A percentile compares a stretch with the other conserved stretches of the same genome.
These are phyloP conservation scores for Albophoma yamanashiensis DNA, from an alignment of 2,329 filamentous ascomycete genomes.

Conservation along the genomic window DNA sequence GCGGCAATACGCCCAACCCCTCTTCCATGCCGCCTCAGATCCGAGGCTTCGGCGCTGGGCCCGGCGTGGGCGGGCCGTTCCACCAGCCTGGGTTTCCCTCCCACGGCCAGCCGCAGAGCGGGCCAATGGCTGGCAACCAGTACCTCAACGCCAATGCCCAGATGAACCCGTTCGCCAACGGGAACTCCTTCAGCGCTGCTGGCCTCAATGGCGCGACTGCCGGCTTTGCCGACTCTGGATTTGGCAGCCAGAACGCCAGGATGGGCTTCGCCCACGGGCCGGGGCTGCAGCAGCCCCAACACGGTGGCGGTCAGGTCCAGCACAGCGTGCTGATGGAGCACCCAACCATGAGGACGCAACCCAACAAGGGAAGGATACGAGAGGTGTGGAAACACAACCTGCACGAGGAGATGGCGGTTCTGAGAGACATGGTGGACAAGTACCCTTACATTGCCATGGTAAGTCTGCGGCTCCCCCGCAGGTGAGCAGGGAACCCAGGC, in stretches of 20 bases:
- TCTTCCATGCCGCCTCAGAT: constrained; percentile 25
- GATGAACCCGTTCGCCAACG: constrained; percentile 56
- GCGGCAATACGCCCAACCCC: background rate
- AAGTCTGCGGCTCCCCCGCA: constrained; percentile 21
- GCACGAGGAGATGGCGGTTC: constrained; percentile 76
- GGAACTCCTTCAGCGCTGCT: constrained; percentile 45
- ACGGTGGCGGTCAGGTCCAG: constrained; percentile 28
- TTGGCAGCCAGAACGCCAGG: constrained; percentile 78
- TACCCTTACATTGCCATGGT: constrained; percentile 98
- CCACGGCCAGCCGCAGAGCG: constrained; percentile 38
- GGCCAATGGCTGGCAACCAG: constrained; percentile 52
- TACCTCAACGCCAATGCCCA: constrained; percentile 61
- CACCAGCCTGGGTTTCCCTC: constrained; percentile 40
- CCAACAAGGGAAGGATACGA: constrained; percentile 75
- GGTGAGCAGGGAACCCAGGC: background rate
- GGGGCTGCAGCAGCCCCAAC: constrained; percentile 46
- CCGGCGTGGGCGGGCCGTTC: constrained; percentile 26
- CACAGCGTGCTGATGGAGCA: constrained; percentile 31
- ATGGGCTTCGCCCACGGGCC: constrained; percentile 67
- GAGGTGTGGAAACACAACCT: constrained; percentile 95
- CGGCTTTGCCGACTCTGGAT: constrained; percentile 56
- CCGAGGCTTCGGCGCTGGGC: constrained; percentile 25
- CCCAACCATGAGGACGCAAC: constrained; percentile 31
- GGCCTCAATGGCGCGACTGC: constrained; percentile 46
- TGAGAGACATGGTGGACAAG: constrained; percentile 75